Conservation (phyloP, 2,329 filamentous ascomycete species). For the Calonectria multiphialidica region DNA sequence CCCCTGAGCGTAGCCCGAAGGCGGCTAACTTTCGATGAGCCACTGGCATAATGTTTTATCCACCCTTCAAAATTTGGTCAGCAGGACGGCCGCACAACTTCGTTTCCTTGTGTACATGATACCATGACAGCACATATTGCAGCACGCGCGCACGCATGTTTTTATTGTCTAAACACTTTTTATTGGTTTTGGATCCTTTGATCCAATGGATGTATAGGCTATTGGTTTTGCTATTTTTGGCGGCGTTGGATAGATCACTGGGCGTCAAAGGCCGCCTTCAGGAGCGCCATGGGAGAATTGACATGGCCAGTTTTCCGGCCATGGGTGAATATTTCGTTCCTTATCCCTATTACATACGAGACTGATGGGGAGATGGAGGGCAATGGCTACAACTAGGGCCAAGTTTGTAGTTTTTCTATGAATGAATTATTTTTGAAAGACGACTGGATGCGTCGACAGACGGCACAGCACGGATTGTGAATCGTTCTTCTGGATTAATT, state of each 20-base stretch:
- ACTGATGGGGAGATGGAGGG: constrained; percentile 15
- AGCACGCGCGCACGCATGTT: constrained; percentile 32
- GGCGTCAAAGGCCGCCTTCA: constrained; percentile 34
- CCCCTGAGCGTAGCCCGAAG: constrained; percentile 78
- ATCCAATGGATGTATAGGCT: constrained; percentile 34
- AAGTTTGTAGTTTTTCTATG: constrained; percentile 14
- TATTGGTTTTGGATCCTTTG: constrained; percentile 30
- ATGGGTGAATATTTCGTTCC: constrained; percentile 25
- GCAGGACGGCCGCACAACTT: constrained; percentile 25
- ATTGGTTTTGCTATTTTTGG: constrained; percentile 31
- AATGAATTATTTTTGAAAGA: constrained; percentile 30
- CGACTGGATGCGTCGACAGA: constrained; percentile 32
- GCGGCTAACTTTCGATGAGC: constrained; percentile 84
- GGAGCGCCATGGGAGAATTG: constrained; percentile 25
- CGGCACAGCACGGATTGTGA: constrained; percentile 29
- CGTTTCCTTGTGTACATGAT: constrained; percentile 49
- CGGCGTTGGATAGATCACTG: constrained; percentile 43
- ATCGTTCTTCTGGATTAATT: constrained; percentile 7
- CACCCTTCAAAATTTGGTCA: constrained; percentile 10
- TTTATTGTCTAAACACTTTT: constrained; percentile 22
- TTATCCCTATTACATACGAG: constrained; percentile 23
- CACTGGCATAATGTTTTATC: constrained; percentile 48
- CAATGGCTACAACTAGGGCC: constrained; percentile 20
- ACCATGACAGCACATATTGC: constrained; percentile 49
- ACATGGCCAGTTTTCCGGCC: constrained; percentile 10